phyloP scores from a whole-genome alignment of 768 basidiomycete genomes.

The Hygrocybe punicea region DNA sequence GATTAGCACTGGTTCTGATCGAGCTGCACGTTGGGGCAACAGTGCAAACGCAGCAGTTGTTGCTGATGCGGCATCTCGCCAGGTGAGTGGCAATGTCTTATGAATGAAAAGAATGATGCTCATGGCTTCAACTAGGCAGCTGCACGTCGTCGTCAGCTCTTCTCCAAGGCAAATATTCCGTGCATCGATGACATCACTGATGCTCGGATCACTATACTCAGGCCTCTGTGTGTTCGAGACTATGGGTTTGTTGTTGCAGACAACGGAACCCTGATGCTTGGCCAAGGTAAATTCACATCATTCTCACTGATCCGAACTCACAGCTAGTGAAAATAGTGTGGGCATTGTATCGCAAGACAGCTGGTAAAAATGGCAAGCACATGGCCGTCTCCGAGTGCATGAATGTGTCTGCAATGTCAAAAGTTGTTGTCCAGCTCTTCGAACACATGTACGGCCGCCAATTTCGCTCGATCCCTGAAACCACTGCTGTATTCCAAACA shows the following conservation, averaged over 20 bases:
- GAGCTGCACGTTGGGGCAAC: constrained; percentile 17
- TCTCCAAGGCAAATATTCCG: constrained; percentile 1
- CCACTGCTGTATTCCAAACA: constrained; percentile 12
- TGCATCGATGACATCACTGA: constrained; percentile 3
- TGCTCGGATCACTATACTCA: constrained; percentile 5
- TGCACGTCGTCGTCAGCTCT: constrained; percentile 10
- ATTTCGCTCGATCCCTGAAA: constrained; percentile 9
- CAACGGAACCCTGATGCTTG: constrained; percentile 3
- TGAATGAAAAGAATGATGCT: background rate
- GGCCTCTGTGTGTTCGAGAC: constrained; percentile 9
- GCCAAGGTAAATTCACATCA: constrained; percentile 3
- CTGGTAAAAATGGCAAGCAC: constrained; percentile 22
- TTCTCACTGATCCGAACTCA: too few species aligned
- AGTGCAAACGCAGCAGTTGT: constrained; percentile 19
- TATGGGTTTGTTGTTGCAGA: constrained; percentile 10
- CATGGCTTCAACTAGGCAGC: constrained; percentile 6
- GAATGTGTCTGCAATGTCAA: constrained; percentile 17
- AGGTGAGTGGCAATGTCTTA: constrained; percentile 4
- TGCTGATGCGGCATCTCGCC: constrained; percentile 7
- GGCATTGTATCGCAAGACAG: constrained; percentile 11
- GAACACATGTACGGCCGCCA: constrained; percentile 12
- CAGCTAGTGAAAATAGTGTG: constrained; percentile 1
- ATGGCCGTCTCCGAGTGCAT: constrained; percentile 8
- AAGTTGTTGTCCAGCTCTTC: constrained; percentile 5
- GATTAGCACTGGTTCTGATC: constrained; percentile 9